Evolutionary conservation across 495 filamentous ascomycete species (phyloP).

Genomic region (Aspergillus baeticus): DNA sequence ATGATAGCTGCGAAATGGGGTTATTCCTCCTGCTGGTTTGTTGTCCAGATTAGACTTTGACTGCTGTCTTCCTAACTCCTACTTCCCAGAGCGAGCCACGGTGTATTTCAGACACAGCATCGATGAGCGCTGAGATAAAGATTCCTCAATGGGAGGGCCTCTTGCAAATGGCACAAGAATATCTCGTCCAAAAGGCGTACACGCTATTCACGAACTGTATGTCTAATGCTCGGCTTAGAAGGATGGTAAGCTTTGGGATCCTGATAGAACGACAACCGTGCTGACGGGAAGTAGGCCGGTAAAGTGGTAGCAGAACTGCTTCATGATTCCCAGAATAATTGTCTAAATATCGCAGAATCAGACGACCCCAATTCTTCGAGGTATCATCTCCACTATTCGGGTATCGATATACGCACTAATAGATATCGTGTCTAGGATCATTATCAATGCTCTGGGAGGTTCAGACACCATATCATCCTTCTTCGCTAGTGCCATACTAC

Average conservation of each 20-base stretch:
- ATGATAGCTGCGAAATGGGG: slow-evolving; percentile 4
- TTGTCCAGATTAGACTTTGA: background rate
- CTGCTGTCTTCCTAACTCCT: background rate
- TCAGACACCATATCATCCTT: background rate
- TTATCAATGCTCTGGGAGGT: background rate
- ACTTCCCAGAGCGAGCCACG: slow-evolving; percentile 6
- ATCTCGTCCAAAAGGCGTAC: background rate
- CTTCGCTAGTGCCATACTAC: slow-evolving; percentile 9
- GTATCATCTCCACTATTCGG: slow-evolving; percentile 3
- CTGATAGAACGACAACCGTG: background rate
- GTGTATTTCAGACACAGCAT: background rate
- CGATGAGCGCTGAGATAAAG: background rate
- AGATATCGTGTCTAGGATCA: background rate
- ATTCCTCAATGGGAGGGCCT: background rate
- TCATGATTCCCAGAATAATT: background rate
- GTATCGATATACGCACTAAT: background rate
- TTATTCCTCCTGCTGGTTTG: slow-evolving; percentile 17
- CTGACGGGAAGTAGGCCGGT: slow-evolving; percentile 17
- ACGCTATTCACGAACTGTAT: slow-evolving; percentile 6
- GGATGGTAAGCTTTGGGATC: slow-evolving; percentile 10
- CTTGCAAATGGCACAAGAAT: background rate
- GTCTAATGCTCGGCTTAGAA: slow-evolving; percentile 1
- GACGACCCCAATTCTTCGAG: background rate
- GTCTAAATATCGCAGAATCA: too few relatives aligned
- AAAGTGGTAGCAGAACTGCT: slow-evolving; percentile 18